These are phyloP conservation scores for Mrakia gelida DNA, from an alignment of 768 basidiomycete genomes.

Conservation along the genomic window DNA sequence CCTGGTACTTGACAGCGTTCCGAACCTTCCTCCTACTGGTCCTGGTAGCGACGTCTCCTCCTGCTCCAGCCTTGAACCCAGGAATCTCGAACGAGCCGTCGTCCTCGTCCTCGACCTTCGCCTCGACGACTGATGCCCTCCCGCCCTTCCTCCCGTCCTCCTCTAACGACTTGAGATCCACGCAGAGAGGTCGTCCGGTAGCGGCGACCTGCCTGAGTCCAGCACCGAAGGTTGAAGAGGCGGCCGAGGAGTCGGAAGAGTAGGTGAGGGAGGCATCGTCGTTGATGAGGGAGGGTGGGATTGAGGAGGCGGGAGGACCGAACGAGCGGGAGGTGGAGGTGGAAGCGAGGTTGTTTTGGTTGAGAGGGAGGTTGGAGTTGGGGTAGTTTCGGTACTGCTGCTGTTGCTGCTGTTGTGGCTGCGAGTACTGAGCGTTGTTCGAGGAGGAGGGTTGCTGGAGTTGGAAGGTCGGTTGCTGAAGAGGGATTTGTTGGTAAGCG, in stretches of 20 bases:
- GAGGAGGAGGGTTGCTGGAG: neutral
- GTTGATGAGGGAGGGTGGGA: neutral
- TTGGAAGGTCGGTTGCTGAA: neutral
- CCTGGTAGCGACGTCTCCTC: neutral
- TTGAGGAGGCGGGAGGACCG: neutral
- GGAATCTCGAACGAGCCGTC: neutral
- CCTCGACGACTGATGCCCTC: neutral
- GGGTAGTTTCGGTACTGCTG: neutral
- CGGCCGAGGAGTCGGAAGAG: neutral
- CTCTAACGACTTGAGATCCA: neutral
- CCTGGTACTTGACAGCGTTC: neutral
- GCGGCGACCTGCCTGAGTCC: neutral
- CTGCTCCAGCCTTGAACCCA: neutral
- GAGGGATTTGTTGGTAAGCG: neutral
- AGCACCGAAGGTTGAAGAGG: neutral
- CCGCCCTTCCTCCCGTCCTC: neutral
- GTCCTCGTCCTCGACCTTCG: neutral
- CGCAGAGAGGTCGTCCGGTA: neutral
- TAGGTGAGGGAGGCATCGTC: neutral
- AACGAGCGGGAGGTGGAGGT: neutral
- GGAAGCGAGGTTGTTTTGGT: neutral
- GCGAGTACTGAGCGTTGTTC: neutral
- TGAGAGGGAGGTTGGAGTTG: neutral
- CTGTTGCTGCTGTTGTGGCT: neutral
- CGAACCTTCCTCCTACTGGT: neutral